These are phyloP conservation scores for Hygrocybe coccinea DNA, from an alignment of 768 basidiomycete genomes.

Conservation along the genomic window DNA sequence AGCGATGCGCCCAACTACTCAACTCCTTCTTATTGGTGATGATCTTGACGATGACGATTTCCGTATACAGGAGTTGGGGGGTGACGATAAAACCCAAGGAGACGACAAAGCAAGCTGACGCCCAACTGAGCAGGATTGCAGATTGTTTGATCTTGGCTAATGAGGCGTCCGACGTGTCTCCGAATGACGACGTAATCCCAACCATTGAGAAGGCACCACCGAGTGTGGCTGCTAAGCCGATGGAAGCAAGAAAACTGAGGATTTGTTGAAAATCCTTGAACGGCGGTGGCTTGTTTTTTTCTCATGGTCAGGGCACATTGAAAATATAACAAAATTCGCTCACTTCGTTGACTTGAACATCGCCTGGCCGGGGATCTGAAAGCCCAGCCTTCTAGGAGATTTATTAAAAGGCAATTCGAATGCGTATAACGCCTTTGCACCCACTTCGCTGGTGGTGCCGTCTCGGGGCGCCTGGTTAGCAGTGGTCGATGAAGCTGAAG, in stretches of 20 bases:
- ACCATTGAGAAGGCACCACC: not conserved
- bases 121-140: not conserved
- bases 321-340: too few species aligned
- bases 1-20: not conserved
- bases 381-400: too few species aligned
- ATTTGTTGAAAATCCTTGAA: not conserved
- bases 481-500: too few species aligned
- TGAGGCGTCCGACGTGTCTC: not conserved
- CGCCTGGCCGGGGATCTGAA: too few species aligned
- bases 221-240: not conserved
- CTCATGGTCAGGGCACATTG: too few species aligned
- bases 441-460: too few species aligned
- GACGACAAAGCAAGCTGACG: not conserved
- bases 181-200: not conserved
- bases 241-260: not conserved
- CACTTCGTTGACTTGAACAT: too few species aligned
- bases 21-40: not conserved
- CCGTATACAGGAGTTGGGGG: not conserved
- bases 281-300: not conserved
- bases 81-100: not conserved
- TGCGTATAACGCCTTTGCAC: too few species aligned
- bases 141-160: not conserved
- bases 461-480: too few species aligned
- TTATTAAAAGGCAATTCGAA: too few species aligned
- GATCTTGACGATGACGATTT: not conserved